Percentiles rank a stretch among this genome's conserved stretches.
phyloP scores from a whole-genome alignment of 1,284 basidiomycete genomes.

The Papiliotrema laurentii region DNA sequence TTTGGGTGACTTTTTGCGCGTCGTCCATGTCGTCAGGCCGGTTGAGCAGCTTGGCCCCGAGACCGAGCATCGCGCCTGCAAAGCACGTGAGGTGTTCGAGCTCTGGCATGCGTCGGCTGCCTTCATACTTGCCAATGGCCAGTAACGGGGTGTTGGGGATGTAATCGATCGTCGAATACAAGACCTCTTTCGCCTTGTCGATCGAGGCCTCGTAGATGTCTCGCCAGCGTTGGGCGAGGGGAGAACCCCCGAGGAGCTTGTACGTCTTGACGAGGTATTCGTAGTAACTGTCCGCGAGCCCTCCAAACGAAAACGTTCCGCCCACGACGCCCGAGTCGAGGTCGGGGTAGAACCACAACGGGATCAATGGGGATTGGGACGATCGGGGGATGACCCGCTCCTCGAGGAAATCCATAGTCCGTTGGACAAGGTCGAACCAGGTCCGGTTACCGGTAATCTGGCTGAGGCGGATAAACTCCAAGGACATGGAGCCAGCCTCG shows the following conservation, averaged over 20 bases:
- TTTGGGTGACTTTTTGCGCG: slow-evolving; percentile 49
- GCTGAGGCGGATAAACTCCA: slow-evolving; percentile 54
- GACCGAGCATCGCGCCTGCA: slow-evolving; percentile 55
- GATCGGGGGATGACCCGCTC: slow-evolving; percentile 41
- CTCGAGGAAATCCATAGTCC: slow-evolving; percentile 52
- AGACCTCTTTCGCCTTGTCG: slow-evolving; percentile 47
- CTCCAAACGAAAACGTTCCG: slow-evolving; percentile 50
- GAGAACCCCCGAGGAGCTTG: slow-evolving; percentile 49
- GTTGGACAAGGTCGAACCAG: slow-evolving; percentile 53
- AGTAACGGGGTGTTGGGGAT: slow-evolving; percentile 48
- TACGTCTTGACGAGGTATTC: slow-evolving; percentile 56
- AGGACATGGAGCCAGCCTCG: slow-evolving; percentile 52
- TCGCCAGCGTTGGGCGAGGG: slow-evolving; percentile 47
- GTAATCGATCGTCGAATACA: slow-evolving; percentile 47
- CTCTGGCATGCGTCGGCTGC: slow-evolving; percentile 23
- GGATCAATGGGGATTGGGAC: slow-evolving; percentile 35
- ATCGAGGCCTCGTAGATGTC: slow-evolving; percentile 51
- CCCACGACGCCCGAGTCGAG: slow-evolving; percentile 5
- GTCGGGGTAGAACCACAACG: slow-evolving; percentile 46
- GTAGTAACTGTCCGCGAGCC: slow-evolving; percentile 52
- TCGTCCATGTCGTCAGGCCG: slow-evolving; percentile 48
- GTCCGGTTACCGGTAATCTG: slow-evolving; percentile 53
- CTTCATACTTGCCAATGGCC: slow-evolving; percentile 40
- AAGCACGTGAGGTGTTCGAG: slow-evolving; percentile 51
- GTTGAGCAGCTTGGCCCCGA: slow-evolving; percentile 52